These are phyloP conservation scores for Ceratobasidium sp. DNA, from an alignment of 1,284 basidiomycete genomes.

Conservation along the genomic window DNA sequence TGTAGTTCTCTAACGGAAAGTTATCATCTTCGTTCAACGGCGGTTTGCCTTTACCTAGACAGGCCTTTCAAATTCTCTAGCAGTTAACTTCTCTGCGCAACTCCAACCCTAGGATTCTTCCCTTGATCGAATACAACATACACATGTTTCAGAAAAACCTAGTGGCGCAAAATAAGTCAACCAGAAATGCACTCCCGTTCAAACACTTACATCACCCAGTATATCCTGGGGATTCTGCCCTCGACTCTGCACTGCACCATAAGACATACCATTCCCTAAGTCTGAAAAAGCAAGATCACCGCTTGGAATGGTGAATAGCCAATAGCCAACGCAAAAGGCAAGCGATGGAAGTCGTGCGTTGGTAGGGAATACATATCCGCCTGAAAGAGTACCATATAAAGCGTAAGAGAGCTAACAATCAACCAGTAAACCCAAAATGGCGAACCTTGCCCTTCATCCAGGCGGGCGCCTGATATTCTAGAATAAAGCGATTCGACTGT, in stretches of 20 bases:
- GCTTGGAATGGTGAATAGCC: slow-evolving; percentile 41
- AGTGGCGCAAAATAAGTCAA: background rate
- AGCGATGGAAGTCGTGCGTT: slow-evolving; percentile 35
- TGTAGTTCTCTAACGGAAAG: too few species aligned
- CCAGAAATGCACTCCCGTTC: too few species aligned
- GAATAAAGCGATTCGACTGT: slow-evolving; percentile 39
- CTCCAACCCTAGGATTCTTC: slow-evolving; percentile 34
- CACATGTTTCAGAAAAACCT: slow-evolving; percentile 49
- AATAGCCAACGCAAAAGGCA: slow-evolving; percentile 40
- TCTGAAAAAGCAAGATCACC: slow-evolving; percentile 46
- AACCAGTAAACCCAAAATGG: too few species aligned
- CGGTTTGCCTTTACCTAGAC: background rate
- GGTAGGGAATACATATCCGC: slow-evolving; percentile 45
- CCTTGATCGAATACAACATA: slow-evolving; percentile 49
- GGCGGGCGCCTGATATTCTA: slow-evolving; percentile 45
- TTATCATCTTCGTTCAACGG: background rate
- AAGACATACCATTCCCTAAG: slow-evolving; percentile 45
- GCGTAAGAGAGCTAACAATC: background rate
- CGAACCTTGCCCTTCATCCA: slow-evolving; percentile 39
- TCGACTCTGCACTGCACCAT: slow-evolving; percentile 46
- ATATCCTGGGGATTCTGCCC: slow-evolving; percentile 49
- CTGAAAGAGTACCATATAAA: background rate
- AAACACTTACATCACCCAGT: slow-evolving; percentile 44
- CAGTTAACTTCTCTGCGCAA: slow-evolving; percentile 39
- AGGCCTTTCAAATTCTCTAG: too few species aligned